Evolutionary conservation across 2,329 filamentous ascomycete genomes (phyloP), one percentile per base, ranked within the genome.

Genomic region (Pestalotiopsis fici): DNA sequence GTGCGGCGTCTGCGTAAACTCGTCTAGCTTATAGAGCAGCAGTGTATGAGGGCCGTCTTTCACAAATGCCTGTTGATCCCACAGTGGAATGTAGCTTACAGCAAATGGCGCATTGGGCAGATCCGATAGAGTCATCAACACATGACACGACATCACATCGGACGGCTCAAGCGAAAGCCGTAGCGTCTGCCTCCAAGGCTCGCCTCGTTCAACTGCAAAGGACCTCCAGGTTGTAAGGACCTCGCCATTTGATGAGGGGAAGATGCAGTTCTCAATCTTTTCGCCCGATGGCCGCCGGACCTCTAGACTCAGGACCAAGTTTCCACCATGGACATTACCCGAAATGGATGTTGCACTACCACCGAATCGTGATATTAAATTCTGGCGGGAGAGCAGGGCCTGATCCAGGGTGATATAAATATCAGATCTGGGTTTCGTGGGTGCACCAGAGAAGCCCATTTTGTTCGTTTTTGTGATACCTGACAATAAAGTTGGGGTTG

Each of bases 381-480:
- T 90, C 74, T 97, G 93, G 67, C 90, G 90, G 21, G 91, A 90
- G 27, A 99, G 83, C n/a, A 90, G 85, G 0, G 94, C 93, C 70
- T 94, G 90, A 67, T 90, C 89, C 60, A 99, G 80, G 0, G 94
- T 98, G 57, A 99, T 80, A 77, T 99, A 99, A 63, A 99, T 98
- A 78, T 99, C 97, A 12, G 94, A 98, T 73, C 97, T 87, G 18
- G 92, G 86, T 76, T 94, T 95, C 0, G 92, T 94, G 0, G 96
- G 95, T 1, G 95, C 95, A 13, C 95, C 95, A 3, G 95, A 93
- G 77, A 99, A 98, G 2, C 95, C 96, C 78, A 98, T 95, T 77
- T 96, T 96, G 74, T 86, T 91, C 0, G 95, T 97, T 78, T 92
- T 92, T 67, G 86, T 86, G 68, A 98, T 88, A 64, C 92, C 91